Evolutionary conservation across 2,329 filamentous ascomycete genomes (phyloP), one percentile per base, ranked within the genome.

Genomic region (Davidsoniella neocaledoniae): DNA sequence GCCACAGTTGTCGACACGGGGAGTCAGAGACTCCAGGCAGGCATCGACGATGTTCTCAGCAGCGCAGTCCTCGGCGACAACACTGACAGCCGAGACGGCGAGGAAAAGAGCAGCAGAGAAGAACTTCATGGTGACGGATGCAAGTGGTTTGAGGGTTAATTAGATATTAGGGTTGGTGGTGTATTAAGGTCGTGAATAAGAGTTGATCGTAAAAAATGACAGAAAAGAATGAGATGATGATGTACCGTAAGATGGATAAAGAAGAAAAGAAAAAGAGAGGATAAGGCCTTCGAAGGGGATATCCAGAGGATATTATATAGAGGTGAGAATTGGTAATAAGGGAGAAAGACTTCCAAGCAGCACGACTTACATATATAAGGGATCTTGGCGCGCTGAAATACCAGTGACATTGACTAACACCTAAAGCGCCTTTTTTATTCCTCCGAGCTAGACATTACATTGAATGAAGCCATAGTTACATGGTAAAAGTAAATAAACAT

Each of bases 21-120:
- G 56, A 38, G 56, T 62, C 57, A 72, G 64, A 49, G 60, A 63
- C 33, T 55, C 49, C 19, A 73, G 61, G 58, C 70, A 73, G 50
- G 62, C 56, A 50, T 63, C 62, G 57, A 73, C 66, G 40, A 73
- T 72, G 62, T 67, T 66, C 48, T 69, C 63, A 55, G 70, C 70
- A 7, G 58, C 61, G 57, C 70, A 73, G 36, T 54, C 44, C 46
- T 53, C 57, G 49, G 59, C 60, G 43, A 60, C 53, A 45, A 60
- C 60, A 29, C 55, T 55, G 33, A 58, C 58, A 46, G 26, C 40
- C 26, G 60, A 60, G 53, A 59, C 59, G 55, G 62, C 62, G 52
- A 70, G 53, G 55, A 69, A 57, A 50, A 66, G 61, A 55, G 71
- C 54, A 46, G 66, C 57, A 50, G 66, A 49, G 56, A 69, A 51